Base-by-base conservation (phyloP, 2,329 filamentous ascomycete species). In the Calonectria pseudoturangicola region DNA sequence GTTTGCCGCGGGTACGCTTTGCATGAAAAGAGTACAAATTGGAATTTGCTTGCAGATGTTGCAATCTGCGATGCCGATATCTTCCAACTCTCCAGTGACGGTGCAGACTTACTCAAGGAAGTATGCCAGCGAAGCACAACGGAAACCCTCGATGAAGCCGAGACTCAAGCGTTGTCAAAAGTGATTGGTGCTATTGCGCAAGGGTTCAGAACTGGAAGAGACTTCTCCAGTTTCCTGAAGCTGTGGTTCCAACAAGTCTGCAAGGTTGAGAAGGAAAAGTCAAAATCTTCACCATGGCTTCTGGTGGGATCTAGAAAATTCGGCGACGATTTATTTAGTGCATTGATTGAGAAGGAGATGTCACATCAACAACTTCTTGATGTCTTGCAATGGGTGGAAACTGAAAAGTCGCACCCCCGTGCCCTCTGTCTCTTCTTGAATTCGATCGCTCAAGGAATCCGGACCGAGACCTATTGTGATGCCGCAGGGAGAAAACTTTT, bases 31-130 rank as follows among this genome's bases (percentile, higher is more conserved):
- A 76, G 66, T 6, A 84, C 83, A 3, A 84, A 88, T 56, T 89
- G 88, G 87, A 73, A 73, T 0, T 77, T 89, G 12, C 75, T 88
- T 8, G 85, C 83, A 16, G 81, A 81, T 15, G 76, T 87, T 30
- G 83, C 87, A 1, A 80, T 81, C 9, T 87, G 88, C 54, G 88
- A 90, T 45, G 83, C 87, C 0, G 88, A 89, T 58, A 82, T 86
- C 9, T 88, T 90, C 58, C 83, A 85, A 76, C 85, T 78, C 41
- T 83, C 82, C 0, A 82, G 84, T 0, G 83, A 87, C 3, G 86
- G 85, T 0, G 79, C 80, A 9, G 74, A 75, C 8, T 77, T 89
- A 5, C 82, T 89, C 5, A 80, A 83, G 18, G 80, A 82, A 2
- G 79, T 88, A 5, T 85, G 88, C 16, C 74, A 81, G 28, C 84